Conservation (phyloP, 108 stramenopile species). For the Stephanodiscus triporus region DNA sequence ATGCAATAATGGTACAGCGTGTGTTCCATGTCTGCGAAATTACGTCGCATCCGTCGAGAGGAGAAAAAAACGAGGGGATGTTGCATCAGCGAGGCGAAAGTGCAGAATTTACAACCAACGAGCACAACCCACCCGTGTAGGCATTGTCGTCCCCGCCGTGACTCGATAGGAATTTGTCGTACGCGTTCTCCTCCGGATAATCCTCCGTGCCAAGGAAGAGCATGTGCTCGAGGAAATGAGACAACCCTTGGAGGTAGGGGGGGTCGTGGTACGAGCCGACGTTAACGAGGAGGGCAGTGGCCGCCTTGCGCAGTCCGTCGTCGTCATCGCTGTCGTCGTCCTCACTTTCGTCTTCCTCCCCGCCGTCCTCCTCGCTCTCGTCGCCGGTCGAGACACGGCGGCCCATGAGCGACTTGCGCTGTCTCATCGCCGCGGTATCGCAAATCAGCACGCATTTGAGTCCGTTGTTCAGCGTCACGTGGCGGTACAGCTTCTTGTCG, state of each 20-base stretch:
- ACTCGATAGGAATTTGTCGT: constrained; percentile 80
- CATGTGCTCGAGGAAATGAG: constrained; percentile 97
- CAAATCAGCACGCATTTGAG: constrained; percentile 75
- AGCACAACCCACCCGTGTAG: constrained; percentile 59
- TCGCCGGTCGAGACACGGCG: constrained; percentile 42
- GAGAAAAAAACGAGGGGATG: background rate
- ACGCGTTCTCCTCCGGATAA: constrained; percentile 91
- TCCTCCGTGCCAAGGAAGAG: constrained; percentile 94
- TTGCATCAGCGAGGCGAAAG: background rate
- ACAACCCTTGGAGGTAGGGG: constrained; percentile 81
- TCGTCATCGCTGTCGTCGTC: constrained; percentile 47
- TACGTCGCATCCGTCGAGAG: constrained; percentile 4
- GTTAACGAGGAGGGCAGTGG: constrained; percentile 92
- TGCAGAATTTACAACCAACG: background rate
- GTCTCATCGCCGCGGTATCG: constrained; percentile 83
- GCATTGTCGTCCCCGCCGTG: constrained; percentile 96
- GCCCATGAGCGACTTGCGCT: constrained; percentile 46
- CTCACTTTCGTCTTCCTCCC: constrained; percentile 35
- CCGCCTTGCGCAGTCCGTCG: constrained; percentile 75
- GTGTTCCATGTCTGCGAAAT: constrained; percentile 69
- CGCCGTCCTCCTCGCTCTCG: constrained; percentile 32
- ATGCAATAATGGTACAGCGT: constrained; percentile 95
- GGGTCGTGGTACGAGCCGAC: constrained; percentile 94
- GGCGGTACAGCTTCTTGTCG: constrained; percentile 84
- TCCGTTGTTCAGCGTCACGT: constrained; percentile 84